Evolutionary conservation across 768 basidiomycete species (phyloP), one percentile per base, ranked within the genome.

Genomic region (Tylopilus felleus): DNA sequence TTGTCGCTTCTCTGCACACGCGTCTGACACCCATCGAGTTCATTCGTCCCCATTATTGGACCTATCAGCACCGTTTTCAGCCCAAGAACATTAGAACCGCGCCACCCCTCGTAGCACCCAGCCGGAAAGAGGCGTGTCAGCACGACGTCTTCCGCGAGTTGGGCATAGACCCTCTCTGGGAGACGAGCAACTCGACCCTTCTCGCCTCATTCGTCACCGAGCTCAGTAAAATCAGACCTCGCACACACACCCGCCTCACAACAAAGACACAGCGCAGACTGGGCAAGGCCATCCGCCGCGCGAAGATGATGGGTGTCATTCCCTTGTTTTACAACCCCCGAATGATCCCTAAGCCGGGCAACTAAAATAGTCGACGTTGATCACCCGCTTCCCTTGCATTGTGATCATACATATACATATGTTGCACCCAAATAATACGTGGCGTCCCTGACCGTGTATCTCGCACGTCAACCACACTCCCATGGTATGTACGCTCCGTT

Each of bases 281-380:
- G 5, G 88, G 83, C 55, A 93, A 93, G 71, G 90, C 93, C 41
- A 86, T 97, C 53, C 84, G 89, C 42, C 76, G 95, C 55, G 89
- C 95, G 54, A 90, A 88, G 73, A 86, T 86, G 79, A 94, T 96
- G 90, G 95, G 95, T 38, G 66, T 92, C 52, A 81, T 96, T 49
- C 88, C 92, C 5, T 59, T 74, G 49, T 71, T 72, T 42, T 73
- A 73, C 42, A 65, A 59, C 27, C 62, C 67, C 22, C 61, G 67
- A 4, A 51, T 67, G 45, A 60, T 62, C 61, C 57, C 68, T 17
- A 67, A 59, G 13, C 43, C 57, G 28, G 53, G 14, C 56, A 60
- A n/a, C 12, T 43, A 33, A 35, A 27, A 17, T 60, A 60, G 40
- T 21, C 33, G n/a, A n/a, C 1, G 36, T 49, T 6, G 29, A 16